Conservation (phyloP, 805 yeast genomes). For the Zygotorulaspora danielsina region DNA sequence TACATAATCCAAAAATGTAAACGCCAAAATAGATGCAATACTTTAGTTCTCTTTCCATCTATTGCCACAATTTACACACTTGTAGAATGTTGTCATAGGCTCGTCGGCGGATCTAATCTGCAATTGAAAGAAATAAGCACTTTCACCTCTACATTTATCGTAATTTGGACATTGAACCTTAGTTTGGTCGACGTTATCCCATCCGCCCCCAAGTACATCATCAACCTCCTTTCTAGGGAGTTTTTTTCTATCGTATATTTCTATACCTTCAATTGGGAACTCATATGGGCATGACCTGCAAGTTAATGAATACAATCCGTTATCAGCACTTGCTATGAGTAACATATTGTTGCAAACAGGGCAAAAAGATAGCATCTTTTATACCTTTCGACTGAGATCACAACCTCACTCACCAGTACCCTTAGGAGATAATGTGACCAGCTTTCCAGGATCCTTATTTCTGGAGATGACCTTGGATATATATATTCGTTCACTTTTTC, state of each 20-base stretch:
- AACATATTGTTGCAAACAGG: constrained; percentile 94
- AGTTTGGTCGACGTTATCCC: constrained; percentile 99
- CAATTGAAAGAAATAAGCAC: constrained; percentile 94
- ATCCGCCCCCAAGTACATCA: constrained; percentile 95
- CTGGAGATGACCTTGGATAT: too few species aligned
- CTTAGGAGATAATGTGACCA: too few species aligned
- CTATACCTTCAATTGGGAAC: constrained; percentile 79
- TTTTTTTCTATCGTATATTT: constrained; percentile 78
- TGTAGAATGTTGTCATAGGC: constrained; percentile 98
- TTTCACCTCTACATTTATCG: constrained; percentile 77
- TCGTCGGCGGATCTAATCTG: constrained; percentile 98
- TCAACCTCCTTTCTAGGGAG: constrained; percentile 87
- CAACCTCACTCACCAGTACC: too few species aligned
- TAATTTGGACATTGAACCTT: constrained; percentile 81
- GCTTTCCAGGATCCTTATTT: too few species aligned
- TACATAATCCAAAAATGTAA: too few species aligned
- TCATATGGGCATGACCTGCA: constrained; percentile 96
- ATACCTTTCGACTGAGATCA: too few species aligned
- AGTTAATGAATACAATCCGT: constrained; percentile 61
- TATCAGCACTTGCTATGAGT: constrained; percentile 56
- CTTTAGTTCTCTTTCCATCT: constrained; percentile 94
- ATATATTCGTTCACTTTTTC: too few species aligned
- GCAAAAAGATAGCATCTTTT: constrained; percentile 84
- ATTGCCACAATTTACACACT: constrained; percentile 87
- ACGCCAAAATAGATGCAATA: too few species aligned